phyloP scores from a whole-genome alignment of 495 filamentous ascomycete genomes.

The Talaromyces trachyspermus region DNA sequence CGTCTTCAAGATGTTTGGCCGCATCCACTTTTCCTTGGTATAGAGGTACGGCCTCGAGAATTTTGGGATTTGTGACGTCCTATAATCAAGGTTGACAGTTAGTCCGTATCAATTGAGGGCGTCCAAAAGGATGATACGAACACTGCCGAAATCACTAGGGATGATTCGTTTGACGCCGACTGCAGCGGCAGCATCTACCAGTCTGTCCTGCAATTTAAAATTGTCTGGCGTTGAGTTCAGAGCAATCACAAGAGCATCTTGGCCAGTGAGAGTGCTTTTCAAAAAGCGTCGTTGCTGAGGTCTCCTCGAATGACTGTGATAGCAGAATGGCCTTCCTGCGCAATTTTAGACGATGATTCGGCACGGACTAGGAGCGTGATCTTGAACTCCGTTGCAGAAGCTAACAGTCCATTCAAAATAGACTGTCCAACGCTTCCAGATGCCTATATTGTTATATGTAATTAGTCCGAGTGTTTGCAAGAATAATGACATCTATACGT shows the following conservation, averaged over 20 bases:
- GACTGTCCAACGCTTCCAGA: neutral
- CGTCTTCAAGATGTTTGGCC: neutral
- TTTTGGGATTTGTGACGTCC: neutral
- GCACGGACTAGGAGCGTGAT: neutral
- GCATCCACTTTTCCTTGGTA: slow-evolving; percentile 5
- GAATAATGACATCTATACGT: neutral
- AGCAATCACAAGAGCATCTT: slow-evolving; percentile 2
- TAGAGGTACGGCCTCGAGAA: neutral
- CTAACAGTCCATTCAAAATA: neutral
- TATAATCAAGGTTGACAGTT: neutral
- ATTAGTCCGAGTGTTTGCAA: neutral
- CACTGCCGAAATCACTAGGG: slow-evolving; percentile 10
- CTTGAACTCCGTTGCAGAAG: neutral
- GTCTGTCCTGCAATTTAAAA: neutral
- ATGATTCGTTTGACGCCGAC: slow-evolving; percentile 9
- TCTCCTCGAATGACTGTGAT: neutral
- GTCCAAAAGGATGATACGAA: neutral
- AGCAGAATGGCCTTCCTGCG: neutral
- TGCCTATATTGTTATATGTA: too few species aligned
- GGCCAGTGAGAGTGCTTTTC: neutral
- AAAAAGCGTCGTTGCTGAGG: neutral
- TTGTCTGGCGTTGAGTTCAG: neutral
- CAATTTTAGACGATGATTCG: neutral
- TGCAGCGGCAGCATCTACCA: slow-evolving; percentile 2
- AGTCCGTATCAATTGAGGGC: neutral